Conservation (phyloP, 495 filamentous ascomycete genomes). For the Thozetella sp. region DNA sequence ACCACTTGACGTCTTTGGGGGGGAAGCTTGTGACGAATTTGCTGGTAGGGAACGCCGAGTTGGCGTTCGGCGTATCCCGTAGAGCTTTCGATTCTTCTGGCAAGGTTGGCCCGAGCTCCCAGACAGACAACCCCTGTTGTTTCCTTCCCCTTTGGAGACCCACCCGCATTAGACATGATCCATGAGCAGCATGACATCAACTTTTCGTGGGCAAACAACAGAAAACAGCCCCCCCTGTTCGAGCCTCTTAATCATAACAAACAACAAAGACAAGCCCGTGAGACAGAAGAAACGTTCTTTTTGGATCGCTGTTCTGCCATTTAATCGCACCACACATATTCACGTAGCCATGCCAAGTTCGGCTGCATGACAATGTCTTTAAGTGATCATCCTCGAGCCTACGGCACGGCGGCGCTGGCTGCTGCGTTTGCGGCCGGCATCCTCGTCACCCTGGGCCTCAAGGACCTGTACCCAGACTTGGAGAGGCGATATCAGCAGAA, state of each 20-base stretch:
- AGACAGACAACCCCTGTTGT: neutral
- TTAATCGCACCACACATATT: too few species aligned
- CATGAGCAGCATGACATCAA: constrained; percentile 23
- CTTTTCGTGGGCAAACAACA: neutral
- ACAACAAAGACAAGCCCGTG: neutral
- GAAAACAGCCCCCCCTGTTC: neutral
- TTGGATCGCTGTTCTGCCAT: too few species aligned
- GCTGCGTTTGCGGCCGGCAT: constrained; percentile 76
- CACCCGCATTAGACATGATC: neutral
- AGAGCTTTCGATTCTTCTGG: constrained; percentile 21
- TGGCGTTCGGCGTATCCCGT: too few species aligned
- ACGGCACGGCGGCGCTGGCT: constrained; percentile 59
- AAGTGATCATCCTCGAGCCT: constrained; percentile 54
- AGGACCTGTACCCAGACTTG: constrained; percentile 72
- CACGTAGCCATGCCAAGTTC: too few species aligned
- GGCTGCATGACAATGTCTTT: constrained; percentile 54
- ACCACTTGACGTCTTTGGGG: constrained; percentile 6
- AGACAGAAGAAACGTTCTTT: neutral
- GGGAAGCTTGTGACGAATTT: neutral
- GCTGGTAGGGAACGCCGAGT: too few species aligned
- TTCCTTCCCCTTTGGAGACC: too few species aligned
- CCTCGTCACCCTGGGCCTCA: constrained; percentile 70
- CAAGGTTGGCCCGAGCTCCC: constrained; percentile 32
- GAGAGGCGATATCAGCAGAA: constrained; percentile 60
- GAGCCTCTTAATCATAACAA: neutral